Evolutionary conservation across 2,329 filamentous ascomycete genomes (phyloP).

Genomic region (Phyllosticta ampelicida): DNA sequence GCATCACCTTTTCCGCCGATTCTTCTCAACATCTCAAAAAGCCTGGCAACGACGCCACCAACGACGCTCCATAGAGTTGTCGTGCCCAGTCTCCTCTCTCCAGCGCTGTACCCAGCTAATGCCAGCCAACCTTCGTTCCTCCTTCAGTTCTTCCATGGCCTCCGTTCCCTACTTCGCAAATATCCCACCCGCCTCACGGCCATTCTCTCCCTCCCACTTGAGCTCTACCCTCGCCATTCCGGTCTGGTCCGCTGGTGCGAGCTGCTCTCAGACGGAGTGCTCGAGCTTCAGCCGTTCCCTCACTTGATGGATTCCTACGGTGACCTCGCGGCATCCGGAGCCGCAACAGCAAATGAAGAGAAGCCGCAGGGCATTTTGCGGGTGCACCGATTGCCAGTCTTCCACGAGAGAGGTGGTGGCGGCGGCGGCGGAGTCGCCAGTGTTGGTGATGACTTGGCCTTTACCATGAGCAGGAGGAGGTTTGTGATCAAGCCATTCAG

Average conservation of each 20-base stretch:
- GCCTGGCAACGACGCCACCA: constrained; percentile 39
- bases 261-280: constrained; percentile 68
- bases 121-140: constrained; percentile 61
- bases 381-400: constrained; percentile 71
- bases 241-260: constrained; percentile 82
- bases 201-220: constrained; percentile 66
- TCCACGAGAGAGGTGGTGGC: constrained; percentile 82
- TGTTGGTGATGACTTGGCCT: constrained; percentile 76
- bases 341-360: constrained; percentile 54
- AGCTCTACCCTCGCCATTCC: constrained; percentile 64
- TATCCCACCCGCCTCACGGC: constrained; percentile 56
- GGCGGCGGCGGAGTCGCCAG: constrained; percentile 53
- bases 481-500: constrained; percentile 82
- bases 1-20: constrained; percentile 49
- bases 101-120: constrained; percentile 66
- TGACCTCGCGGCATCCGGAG: constrained; percentile 30
- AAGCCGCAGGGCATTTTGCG: constrained; percentile 77
- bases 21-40: constrained; percentile 49
- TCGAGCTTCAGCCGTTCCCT: constrained; percentile 70
- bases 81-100: constrained; percentile 76
- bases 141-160: constrained; percentile 68
- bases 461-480: constrained; percentile 73
- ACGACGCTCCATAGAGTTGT: constrained; percentile 67
- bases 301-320: constrained; percentile 41
- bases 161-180: constrained; percentile 64